Evolutionary conservation across 139 green algal species (phyloP).

Genomic region (Diplosphaera chodatii): DNA sequence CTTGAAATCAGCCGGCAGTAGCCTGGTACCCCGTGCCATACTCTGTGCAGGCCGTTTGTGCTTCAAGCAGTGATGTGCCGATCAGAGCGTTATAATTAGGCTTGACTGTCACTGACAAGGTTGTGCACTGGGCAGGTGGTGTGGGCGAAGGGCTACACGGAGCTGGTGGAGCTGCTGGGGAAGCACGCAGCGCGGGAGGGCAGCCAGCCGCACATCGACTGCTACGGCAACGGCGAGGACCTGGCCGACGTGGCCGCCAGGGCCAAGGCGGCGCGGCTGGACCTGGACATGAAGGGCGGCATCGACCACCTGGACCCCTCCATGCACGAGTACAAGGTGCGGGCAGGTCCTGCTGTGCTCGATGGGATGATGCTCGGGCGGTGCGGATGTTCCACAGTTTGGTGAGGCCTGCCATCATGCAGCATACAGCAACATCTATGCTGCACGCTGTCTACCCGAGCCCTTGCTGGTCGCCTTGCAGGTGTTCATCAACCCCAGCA

Average conservation of each 20-base stretch:
- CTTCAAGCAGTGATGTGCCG: too few species aligned
- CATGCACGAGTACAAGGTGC: slow-evolving; percentile 84
- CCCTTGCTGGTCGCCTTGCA: neutral
- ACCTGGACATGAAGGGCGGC: slow-evolving; percentile 78
- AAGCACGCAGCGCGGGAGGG: slow-evolving; percentile 45
- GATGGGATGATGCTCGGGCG: too few species aligned
- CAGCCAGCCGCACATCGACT: slow-evolving; percentile 68
- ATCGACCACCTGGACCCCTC: slow-evolving; percentile 80
- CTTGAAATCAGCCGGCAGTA: too few species aligned
- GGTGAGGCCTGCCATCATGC: too few species aligned
- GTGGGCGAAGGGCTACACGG: slow-evolving; percentile 98
- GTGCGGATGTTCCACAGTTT: too few species aligned
- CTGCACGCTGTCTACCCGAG: too few species aligned
- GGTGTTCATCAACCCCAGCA: slow-evolving; percentile 94
- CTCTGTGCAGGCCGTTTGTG: too few species aligned
- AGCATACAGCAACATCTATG: too few species aligned
- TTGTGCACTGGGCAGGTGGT: slow-evolving; percentile 42
- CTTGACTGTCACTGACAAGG: too few species aligned
- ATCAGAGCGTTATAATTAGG: too few species aligned
- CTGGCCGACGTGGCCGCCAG: slow-evolving; percentile 45
- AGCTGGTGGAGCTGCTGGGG: slow-evolving; percentile 84
- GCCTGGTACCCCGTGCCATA: too few species aligned
- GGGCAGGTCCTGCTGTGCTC: too few species aligned
- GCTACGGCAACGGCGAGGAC: slow-evolving; percentile 91
- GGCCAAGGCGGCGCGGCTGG: slow-evolving; percentile 42